Conservation (phyloP, 257 asterid genomes). For the Salvia rosmarinus region DNA sequence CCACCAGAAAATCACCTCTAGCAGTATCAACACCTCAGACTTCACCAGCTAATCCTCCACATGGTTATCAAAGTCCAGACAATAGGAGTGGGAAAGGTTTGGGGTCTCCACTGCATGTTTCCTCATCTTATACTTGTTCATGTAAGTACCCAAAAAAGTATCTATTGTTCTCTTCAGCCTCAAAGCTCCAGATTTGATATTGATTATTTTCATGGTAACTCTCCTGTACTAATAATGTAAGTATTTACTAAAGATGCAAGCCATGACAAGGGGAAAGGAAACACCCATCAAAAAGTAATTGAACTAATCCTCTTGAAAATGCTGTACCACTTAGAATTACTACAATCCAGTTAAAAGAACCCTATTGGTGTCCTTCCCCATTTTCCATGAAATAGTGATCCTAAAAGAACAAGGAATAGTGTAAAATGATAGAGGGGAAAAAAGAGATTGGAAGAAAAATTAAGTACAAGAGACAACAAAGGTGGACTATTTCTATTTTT, state of each 20-base stretch:
- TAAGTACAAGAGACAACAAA: neutral
- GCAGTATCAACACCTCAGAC: conserved; percentile 33
- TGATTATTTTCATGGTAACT: neutral
- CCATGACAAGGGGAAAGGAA: neutral
- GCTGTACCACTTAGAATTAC: neutral
- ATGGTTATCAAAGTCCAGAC: no score
- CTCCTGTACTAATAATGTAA: neutral
- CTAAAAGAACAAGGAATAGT: no score
- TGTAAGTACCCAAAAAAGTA: conserved; percentile 52
- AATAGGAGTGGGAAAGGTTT: conserved; percentile 33
- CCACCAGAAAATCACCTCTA: conserved; percentile 39
- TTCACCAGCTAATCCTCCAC: conserved; percentile 48
- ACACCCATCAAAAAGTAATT: neutral
- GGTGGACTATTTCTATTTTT: neutral
- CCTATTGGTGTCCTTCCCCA: neutral
- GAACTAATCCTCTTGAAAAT: neutral
- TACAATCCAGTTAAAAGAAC: neutral
- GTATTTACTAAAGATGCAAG: neutral
- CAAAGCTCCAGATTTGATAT: conserved; percentile 16
- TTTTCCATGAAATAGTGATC: neutral
- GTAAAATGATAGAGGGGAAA: no score
- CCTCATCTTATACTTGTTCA: conserved; percentile 44
- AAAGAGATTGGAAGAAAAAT: neutral
- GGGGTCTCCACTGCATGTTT: conserved; percentile 49
- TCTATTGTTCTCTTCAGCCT: conserved; percentile 22